Conservation (phyloP, 2,329 filamentous ascomycete genomes). For the Fusarium xylarioides region DNA sequence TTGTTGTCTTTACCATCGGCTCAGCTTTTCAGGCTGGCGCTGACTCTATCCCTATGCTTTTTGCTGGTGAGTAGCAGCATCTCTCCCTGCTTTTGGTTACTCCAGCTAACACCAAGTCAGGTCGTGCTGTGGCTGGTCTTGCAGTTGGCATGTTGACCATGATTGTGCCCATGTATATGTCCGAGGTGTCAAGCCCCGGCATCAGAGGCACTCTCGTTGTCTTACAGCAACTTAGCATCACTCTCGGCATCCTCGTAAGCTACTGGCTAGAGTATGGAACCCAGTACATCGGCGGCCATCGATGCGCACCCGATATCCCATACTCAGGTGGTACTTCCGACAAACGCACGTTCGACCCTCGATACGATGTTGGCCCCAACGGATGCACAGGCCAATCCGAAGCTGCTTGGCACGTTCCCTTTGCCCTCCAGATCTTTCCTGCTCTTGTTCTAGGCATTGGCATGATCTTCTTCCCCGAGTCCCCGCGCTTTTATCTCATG, state of each 20-base stretch:
- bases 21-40: slow-evolving; percentile 56
- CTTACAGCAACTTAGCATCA: slow-evolving; percentile 49
- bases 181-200: slow-evolving; percentile 58
- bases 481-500: slow-evolving; percentile 41
- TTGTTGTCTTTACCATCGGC: slow-evolving; percentile 51
- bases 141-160: slow-evolving; percentile 38
- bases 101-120: no score
- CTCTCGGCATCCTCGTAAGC: slow-evolving; percentile 43
- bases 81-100: no score
- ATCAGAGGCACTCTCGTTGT: slow-evolving; percentile 58
- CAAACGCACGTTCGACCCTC: not conserved
- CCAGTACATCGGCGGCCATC: slow-evolving; percentile 34
- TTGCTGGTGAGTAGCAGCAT: slow-evolving; percentile 47
- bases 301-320: not conserved
- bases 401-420: slow-evolving; percentile 44
- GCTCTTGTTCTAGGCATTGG: slow-evolving; percentile 39
- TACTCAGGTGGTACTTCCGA: not conserved
- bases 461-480: slow-evolving; percentile 39
- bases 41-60: slow-evolving; percentile 52
- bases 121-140: not conserved
- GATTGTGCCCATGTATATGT: slow-evolving; percentile 54
- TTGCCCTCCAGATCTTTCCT: slow-evolving; percentile 44
- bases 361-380: not conserved
- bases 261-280: slow-evolving; percentile 47
- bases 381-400: not conserved